A percentile compares a stretch with the other conserved stretches of the same genome.
phyloP scores from a whole-genome alignment of 2,329 filamentous ascomycete genomes.

The Xylaria sp. region DNA sequence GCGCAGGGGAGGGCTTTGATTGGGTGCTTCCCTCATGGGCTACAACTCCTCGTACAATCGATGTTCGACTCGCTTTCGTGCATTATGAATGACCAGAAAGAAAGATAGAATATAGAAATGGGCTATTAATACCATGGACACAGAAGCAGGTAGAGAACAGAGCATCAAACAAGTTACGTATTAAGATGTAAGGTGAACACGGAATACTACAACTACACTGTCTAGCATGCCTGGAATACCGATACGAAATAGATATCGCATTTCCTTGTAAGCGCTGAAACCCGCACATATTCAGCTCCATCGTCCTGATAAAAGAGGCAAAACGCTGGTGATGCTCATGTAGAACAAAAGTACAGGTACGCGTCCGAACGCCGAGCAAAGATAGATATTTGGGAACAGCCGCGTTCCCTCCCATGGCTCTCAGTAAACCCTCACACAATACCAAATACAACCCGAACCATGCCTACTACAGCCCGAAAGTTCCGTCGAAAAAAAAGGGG shows the following conservation, averaged over 20 bases:
- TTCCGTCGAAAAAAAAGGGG: not conserved
- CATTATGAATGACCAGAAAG: not conserved
- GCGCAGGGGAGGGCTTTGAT: constrained; percentile 10
- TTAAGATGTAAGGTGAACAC: too few species aligned
- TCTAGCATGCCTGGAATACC: too few species aligned
- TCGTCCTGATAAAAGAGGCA: not conserved
- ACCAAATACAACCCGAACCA: constrained; percentile 7
- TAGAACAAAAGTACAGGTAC: constrained; percentile 12
- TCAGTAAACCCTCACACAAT: constrained; percentile 1
- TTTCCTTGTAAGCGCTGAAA: not conserved
- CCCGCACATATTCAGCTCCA: not conserved
- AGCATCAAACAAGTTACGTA: too few species aligned
- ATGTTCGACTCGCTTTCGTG: not conserved
- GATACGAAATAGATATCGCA: not conserved
- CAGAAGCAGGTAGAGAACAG: too few species aligned
- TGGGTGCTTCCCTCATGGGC: constrained; percentile 10
- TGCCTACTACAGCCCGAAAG: not conserved
- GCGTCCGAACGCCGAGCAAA: constrained; percentile 10
- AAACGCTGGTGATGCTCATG: constrained; percentile 3
- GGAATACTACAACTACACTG: too few species aligned
- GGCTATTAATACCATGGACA: not conserved
- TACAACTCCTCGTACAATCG: not conserved
- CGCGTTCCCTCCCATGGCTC: constrained; percentile 1
- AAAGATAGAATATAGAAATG: not conserved
- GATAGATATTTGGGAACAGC: not conserved